Conservation (phyloP, 2,329 filamentous ascomycete genomes). For the Aspergillus eucalypticola region DNA sequence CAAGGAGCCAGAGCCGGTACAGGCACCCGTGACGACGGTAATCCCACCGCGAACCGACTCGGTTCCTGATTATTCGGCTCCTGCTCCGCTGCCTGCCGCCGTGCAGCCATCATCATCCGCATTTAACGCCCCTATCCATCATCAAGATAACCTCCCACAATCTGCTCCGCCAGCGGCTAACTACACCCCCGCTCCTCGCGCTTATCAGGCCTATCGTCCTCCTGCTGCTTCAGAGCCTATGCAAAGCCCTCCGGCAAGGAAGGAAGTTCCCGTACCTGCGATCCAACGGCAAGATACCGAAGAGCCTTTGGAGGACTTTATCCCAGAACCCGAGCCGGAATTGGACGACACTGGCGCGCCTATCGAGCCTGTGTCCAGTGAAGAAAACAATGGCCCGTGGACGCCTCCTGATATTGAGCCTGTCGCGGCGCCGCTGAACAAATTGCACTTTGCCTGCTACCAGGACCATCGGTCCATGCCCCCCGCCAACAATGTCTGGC, state of each 20-base stretch:
- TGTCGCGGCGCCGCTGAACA: constrained; percentile 37
- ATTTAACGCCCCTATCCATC: not conserved
- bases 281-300: constrained; percentile 16
- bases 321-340: constrained; percentile 32
- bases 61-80: constrained; percentile 3
- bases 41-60: constrained; percentile 14
- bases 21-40: constrained; percentile 11
- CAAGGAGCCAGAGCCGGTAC: constrained; percentile 19
- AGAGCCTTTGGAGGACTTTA: constrained; percentile 35
- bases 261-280: constrained; percentile 13
- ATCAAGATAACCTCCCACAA: not conserved
- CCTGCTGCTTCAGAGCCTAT: not conserved
- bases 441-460: constrained; percentile 42
- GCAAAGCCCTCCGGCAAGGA: constrained; percentile 17
- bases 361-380: constrained; percentile 20
- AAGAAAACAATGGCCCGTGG: constrained; percentile 24
- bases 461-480: constrained; percentile 42
- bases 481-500: constrained; percentile 39
- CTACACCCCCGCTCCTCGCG: not conserved
- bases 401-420: constrained; percentile 36
- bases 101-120: constrained; percentile 10
- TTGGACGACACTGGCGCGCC: constrained; percentile 19
- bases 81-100: constrained; percentile 4
- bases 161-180: not conserved
- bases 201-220: constrained; percentile 5